These are phyloP conservation scores for Globisporangium canariense DNA, from an alignment of 352 stramenopile species.

Conservation along the genomic window DNA sequence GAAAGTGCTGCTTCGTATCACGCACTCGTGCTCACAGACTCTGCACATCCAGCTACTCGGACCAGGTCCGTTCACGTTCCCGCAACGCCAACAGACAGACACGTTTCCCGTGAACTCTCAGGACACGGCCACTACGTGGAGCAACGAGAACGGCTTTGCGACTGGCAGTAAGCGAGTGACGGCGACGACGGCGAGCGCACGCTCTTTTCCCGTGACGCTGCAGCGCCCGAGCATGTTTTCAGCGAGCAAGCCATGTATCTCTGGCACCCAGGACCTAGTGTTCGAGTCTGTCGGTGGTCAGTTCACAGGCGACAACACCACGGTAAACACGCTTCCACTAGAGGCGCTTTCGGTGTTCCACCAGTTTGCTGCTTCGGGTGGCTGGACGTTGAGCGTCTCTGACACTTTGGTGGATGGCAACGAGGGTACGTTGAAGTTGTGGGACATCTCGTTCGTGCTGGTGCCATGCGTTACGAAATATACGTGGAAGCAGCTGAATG, in stretches of 20 bases:
- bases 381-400: conserved; percentile 57
- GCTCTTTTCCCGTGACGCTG: conserved; percentile 51
- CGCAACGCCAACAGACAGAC: conserved; percentile 39
- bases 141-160: conserved; percentile 25
- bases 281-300: conserved; percentile 25
- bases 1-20: conserved; percentile 45
- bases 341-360: conserved; percentile 58
- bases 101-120: conserved; percentile 39
- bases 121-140: conserved; percentile 42
- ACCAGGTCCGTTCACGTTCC: conserved; percentile 51
- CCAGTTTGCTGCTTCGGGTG: conserved; percentile 42
- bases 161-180: conserved; percentile 30
- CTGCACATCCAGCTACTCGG: conserved; percentile 58
- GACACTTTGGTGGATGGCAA: conserved; percentile 40
- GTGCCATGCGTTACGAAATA: conserved; percentile 49
- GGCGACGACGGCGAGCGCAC: conserved; percentile 28
- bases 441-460: conserved; percentile 55
- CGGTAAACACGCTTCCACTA: conserved; percentile 16
- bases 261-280: conserved; percentile 28
- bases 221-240: conserved; percentile 40
- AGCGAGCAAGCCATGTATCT: conserved; percentile 18
- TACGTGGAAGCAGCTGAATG: conserved; percentile 48
- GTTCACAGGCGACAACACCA: conserved; percentile 1
- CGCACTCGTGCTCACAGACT: conserved; percentile 48
- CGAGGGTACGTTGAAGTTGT: conserved; percentile 40